phyloP scores from a whole-genome alignment of 2,329 filamentous ascomycete genomes.

The Stagonosporopsis tanaceti region DNA sequence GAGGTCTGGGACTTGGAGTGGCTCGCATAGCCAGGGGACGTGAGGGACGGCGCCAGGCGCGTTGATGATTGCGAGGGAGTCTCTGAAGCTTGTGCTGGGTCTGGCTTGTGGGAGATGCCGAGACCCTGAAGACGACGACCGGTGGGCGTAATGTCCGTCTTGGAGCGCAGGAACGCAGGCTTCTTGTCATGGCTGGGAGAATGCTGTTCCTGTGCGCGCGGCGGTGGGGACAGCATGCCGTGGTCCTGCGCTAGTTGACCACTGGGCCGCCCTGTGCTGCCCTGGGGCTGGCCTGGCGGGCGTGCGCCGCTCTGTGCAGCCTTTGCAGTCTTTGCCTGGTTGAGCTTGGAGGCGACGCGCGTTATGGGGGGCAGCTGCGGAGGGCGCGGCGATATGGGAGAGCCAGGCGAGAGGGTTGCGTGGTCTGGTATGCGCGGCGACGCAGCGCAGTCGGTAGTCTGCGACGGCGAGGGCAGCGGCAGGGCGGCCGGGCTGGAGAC shows the following conservation, averaged over 20 bases:
- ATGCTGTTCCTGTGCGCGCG: conserved; percentile 25
- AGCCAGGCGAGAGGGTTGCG: conserved; percentile 39
- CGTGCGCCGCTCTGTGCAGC: conserved; percentile 20
- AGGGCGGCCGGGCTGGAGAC: conserved; percentile 34
- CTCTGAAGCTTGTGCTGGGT: conserved; percentile 26
- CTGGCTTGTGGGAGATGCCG: conserved; percentile 35
- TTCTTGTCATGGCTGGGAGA: conserved; percentile 33
- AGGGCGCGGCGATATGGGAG: conserved; percentile 50
- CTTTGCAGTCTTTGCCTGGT: conserved; percentile 30
- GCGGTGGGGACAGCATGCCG: conserved; percentile 32
- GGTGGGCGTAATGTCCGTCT: conserved; percentile 35
- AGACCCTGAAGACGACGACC: conserved; percentile 42
- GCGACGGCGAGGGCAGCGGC: conserved; percentile 40
- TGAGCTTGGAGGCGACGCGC: conserved; percentile 47
- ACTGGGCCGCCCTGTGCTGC: conserved; percentile 14
- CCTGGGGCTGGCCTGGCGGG: conserved; percentile 21
- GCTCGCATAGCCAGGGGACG: conserved; percentile 36
- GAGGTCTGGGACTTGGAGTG: conserved; percentile 47
- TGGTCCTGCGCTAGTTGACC: conserved; percentile 22
- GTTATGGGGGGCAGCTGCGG: conserved; percentile 52
- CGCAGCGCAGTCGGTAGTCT: conserved; percentile 38
- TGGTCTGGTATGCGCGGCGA: conserved; percentile 44
- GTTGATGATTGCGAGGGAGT: conserved; percentile 29
- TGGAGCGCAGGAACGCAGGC: conserved; percentile 30
- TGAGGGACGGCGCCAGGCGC: conserved; percentile 32